Evolutionary conservation across 805 yeast species (phyloP), one percentile per base, ranked within the genome.

Genomic region (Starmerella roubikii): DNA sequence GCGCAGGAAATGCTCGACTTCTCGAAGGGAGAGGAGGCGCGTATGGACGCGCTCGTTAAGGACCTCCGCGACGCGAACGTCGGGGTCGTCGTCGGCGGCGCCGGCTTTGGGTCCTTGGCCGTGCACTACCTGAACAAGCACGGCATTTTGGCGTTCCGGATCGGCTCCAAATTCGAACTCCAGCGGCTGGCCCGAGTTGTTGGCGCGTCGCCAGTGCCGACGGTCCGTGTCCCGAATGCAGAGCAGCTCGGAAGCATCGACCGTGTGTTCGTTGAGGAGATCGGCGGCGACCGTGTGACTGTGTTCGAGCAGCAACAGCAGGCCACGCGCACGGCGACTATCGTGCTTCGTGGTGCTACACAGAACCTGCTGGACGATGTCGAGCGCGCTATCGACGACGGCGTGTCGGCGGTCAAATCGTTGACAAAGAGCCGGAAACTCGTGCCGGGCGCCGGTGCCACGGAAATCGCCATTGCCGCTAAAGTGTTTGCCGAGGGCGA

Each of bases 211-310:
- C 96, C 97, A 41, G 69, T 88, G 56, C 88, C 95, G 37, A 94
- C 94, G 48, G 93, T 95, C 2, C 96, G 96, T 51, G 73, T 82
- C 64, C 47, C 47, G 18, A 40, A 37, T 16, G 88, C 94, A 17
- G 94, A 86, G 54, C 96, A 88, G 62, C 72, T 83, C 68, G 98
- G 98, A 39, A 56, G 69, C 31, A 72, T 91, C 44, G 98, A 88
- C 57, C 60, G 78, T 23, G 88, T 91, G 36, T 93, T 82, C 64
- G 79, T 94, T 19, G 74, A 72, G 53, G 98, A 91, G 66, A 84
- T 91, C 57, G 98, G 98, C 48, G 95, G 96, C 39, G 96, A 91
- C 62, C 74, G 95, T 59, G 97, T 91, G 28, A 88, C 97, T 9
- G 71, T 91, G 23, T 86, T 91, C 68, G 72, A 83, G 57, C 98